A percentile compares a stretch with the other conserved stretches of the same genome.
Evolutionary conservation across 176 grass and related monocot genomes (phyloP).

Genomic region (Elymus sibiricus): DNA sequence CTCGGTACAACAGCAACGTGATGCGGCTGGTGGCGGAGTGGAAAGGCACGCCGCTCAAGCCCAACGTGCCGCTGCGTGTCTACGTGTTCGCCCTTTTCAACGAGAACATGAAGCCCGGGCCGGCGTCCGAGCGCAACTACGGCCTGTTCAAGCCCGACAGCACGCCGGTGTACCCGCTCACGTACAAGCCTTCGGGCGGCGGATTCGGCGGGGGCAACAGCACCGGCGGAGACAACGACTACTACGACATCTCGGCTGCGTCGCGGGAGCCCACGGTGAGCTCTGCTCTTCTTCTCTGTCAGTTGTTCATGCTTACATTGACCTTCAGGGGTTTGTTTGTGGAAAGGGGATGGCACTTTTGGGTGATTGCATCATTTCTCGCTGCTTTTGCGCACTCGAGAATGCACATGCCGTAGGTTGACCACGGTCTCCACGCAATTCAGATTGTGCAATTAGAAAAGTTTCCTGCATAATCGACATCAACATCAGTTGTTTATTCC

Average conservation of each 20-base stretch:
- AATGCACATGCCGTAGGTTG: conserved; percentile 24
- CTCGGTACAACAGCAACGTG: conserved; percentile 71
- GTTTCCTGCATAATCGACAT: background rate
- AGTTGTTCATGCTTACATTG: background rate
- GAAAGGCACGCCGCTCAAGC: conserved; percentile 66
- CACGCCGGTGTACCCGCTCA: conserved; percentile 57
- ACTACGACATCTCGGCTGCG: conserved; percentile 33
- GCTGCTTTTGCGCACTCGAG: conserved; percentile 6
- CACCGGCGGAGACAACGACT: conserved; percentile 16
- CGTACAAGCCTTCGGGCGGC: conserved; percentile 28
- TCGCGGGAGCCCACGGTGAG: background rate
- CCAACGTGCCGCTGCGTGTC: conserved; percentile 41
- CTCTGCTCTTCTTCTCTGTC: background rate
- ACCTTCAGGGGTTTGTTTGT: background rate
- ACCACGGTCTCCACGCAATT: background rate
- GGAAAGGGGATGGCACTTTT: conserved; percentile 6
- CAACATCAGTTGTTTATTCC: background rate
- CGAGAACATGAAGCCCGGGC: conserved; percentile 66
- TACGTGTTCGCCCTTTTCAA: conserved; percentile 89
- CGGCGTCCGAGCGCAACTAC: conserved; percentile 68
- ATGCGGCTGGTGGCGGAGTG: conserved; percentile 64
- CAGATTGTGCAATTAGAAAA: background rate
- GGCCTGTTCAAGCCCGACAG: conserved; percentile 72
- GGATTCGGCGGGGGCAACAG: background rate
- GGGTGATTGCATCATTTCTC: conserved; percentile 25